A percentile compares a stretch with the other conserved stretches of the same genome.
phyloP scores from a whole-genome alignment of 2,329 filamentous ascomycete species.

The Ophiostoma australiae region DNA sequence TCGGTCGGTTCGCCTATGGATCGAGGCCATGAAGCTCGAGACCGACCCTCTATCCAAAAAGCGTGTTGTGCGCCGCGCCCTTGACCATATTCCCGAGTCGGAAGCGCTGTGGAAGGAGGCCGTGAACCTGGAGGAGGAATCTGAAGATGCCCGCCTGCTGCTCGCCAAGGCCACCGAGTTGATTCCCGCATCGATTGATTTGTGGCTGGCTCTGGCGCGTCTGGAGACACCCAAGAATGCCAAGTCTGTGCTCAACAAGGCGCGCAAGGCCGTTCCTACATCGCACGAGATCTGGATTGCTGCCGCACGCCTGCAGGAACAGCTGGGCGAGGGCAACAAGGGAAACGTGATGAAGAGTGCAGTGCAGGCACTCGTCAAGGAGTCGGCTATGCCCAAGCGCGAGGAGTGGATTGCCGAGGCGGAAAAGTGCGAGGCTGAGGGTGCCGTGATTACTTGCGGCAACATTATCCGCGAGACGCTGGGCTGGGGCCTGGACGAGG shows the following conservation, averaged over 20 bases:
- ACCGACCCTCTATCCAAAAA: conserved; percentile 79
- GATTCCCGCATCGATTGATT: conserved; percentile 85
- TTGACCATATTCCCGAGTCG: conserved; percentile 89
- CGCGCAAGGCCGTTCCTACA: conserved; percentile 86
- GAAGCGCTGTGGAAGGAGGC: conserved; percentile 98
- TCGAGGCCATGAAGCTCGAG: conserved; percentile 92
- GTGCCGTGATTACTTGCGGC: conserved; percentile 77
- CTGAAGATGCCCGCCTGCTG: conserved; percentile 78
- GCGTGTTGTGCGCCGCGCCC: conserved; percentile 81
- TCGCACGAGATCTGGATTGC: conserved; percentile 97
- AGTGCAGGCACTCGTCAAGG: conserved; percentile 78
- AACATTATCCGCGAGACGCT: conserved; percentile 90
- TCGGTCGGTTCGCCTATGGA: conserved; percentile 82
- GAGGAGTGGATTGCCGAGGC: conserved; percentile 97
- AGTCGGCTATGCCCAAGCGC: conserved; percentile 92
- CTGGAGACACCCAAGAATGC: conserved; percentile 87
- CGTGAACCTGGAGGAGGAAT: conserved; percentile 89
- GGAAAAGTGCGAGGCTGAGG: conserved; percentile 90
- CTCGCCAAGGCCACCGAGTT: conserved; percentile 94
- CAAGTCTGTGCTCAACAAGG: conserved; percentile 90
- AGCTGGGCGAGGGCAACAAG: conserved; percentile 68
- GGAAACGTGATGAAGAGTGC: conserved; percentile 94
- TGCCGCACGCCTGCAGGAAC: conserved; percentile 83
- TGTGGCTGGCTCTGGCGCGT: conserved; percentile 90
- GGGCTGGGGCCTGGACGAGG: conserved; percentile 88